Conservation (phyloP, 441 rosid genomes). For the Aleurites moluccanus region DNA sequence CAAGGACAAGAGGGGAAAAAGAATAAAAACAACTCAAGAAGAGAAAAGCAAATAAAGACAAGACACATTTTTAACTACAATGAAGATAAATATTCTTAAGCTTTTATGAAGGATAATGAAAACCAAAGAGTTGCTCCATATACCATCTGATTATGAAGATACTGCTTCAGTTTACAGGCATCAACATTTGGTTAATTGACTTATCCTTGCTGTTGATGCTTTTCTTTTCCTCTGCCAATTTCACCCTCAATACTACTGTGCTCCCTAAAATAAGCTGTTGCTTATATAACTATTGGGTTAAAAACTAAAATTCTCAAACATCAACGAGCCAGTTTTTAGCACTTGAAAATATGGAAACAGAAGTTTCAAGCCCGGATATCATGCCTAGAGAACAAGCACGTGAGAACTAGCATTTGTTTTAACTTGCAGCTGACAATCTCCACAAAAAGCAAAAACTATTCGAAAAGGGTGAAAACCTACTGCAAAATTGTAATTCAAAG, state of each 20-base stretch:
- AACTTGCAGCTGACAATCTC: background rate
- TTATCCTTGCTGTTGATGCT: background rate
- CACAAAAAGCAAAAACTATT: background rate
- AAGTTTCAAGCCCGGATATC: background rate
- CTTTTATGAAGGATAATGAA: slow-evolving; percentile 2
- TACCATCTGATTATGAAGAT: background rate
- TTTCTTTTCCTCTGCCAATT: background rate
- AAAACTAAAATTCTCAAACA: background rate
- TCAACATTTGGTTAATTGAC: background rate
- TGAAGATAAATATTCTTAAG: background rate
- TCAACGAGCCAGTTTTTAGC: background rate
- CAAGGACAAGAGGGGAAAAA: background rate
- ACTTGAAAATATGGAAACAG: background rate
- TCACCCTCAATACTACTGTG: background rate
- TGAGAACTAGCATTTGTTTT: background rate
- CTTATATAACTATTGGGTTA: background rate
- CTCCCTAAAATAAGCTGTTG: background rate
- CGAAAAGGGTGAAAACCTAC: background rate
- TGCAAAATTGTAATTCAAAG: background rate
- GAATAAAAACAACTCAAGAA: background rate
- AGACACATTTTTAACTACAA: background rate
- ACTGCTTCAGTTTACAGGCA: background rate
- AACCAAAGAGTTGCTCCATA: background rate
- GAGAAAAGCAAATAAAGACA: background rate
- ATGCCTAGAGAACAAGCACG: background rate